phyloP scores from a whole-genome alignment of 805 yeast species.

The Saturnispora bothae region DNA sequence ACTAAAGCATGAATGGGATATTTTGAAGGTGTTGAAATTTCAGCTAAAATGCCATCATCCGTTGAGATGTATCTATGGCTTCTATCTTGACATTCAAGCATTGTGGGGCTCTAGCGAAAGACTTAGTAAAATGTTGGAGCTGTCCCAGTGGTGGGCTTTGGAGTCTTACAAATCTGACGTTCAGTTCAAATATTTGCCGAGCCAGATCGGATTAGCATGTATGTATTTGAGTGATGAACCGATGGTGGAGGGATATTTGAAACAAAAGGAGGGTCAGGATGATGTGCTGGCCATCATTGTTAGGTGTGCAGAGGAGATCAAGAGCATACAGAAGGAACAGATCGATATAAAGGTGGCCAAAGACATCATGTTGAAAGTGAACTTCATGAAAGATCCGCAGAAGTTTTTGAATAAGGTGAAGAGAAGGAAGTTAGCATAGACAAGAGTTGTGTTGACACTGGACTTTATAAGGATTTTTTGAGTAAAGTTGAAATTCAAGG shows the following conservation, averaged over 20 bases:
- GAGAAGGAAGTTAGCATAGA: conserved; percentile 1
- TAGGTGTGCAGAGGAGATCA: conserved; percentile 39
- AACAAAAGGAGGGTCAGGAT: conserved; percentile 40
- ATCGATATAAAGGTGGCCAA: conserved; percentile 55
- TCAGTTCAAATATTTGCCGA: conserved; percentile 74
- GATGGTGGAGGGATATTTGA: conserved; percentile 55
- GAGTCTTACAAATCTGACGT: conserved; percentile 44
- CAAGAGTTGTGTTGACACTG: too few relatives aligned
- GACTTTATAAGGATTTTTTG: too few relatives aligned
- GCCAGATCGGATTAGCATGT: conserved; percentile 89
- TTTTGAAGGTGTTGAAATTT: conserved; percentile 66
- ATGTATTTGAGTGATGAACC: conserved; percentile 56
- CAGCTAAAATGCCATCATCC: conserved; percentile 85
- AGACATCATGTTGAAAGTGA: conserved; percentile 51
- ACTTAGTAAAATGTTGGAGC: conserved; percentile 61
- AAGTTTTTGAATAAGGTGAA: conserved; percentile 15
- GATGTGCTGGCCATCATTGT: conserved; percentile 36
- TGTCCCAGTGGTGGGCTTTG: conserved; percentile 57
- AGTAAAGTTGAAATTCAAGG: too few relatives aligned
- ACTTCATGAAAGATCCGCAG: conserved; percentile 50
- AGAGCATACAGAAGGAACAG: conserved; percentile 26
- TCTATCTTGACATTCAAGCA: conserved; percentile 80
- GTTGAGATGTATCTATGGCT: conserved; percentile 83
- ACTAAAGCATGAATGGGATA: conserved; percentile 66
- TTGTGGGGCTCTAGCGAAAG: conserved; percentile 49